Percentiles rank a stretch among this genome's conserved stretches.
Conservation (phyloP, 2,329 filamentous ascomycete species). For the Thermoascus crustaceus region DNA sequence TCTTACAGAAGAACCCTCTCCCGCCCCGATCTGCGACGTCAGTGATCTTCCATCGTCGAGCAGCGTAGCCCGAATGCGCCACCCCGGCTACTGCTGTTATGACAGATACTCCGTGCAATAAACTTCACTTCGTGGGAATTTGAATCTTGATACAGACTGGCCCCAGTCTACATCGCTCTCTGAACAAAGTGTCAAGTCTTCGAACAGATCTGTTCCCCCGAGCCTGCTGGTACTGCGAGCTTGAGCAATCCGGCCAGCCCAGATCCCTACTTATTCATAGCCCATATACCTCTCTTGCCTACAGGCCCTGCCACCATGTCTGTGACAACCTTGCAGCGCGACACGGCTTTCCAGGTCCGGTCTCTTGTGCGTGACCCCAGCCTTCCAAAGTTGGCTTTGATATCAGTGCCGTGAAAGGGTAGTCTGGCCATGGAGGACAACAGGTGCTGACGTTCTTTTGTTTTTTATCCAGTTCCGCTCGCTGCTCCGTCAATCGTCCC, state of each 20-base stretch:
- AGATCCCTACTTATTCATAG: too few species aligned
- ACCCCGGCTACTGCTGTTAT: slow-evolving; percentile 15
- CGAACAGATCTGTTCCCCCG: not conserved
- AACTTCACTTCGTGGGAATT: not conserved
- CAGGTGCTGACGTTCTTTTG: not conserved
- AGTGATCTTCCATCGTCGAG: not conserved
- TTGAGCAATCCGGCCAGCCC: not conserved
- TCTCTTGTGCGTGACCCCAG: slow-evolving; percentile 32
- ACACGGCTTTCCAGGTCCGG: slow-evolving; percentile 40
- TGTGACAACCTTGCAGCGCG: slow-evolving; percentile 31
- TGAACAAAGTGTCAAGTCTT: not conserved
- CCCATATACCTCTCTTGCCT: too few species aligned
- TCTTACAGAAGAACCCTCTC: not conserved
- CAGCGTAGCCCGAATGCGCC: slow-evolving; percentile 10
- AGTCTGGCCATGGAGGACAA: not conserved
- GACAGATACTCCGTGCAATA: slow-evolving; percentile 16
- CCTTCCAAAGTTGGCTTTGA: not conserved
- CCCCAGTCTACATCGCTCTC: not conserved
- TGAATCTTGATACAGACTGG: not conserved
- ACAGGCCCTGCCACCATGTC: slow-evolving; percentile 39
- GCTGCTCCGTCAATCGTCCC: slow-evolving; percentile 72
- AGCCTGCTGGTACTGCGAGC: not conserved
- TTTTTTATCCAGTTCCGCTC: slow-evolving; percentile 66
- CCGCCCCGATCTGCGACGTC: not conserved
- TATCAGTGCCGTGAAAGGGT: too few species aligned